These are phyloP conservation scores for Nothopassalora personata DNA, from an alignment of 2,329 filamentous ascomycete species.

Conservation along the genomic window DNA sequence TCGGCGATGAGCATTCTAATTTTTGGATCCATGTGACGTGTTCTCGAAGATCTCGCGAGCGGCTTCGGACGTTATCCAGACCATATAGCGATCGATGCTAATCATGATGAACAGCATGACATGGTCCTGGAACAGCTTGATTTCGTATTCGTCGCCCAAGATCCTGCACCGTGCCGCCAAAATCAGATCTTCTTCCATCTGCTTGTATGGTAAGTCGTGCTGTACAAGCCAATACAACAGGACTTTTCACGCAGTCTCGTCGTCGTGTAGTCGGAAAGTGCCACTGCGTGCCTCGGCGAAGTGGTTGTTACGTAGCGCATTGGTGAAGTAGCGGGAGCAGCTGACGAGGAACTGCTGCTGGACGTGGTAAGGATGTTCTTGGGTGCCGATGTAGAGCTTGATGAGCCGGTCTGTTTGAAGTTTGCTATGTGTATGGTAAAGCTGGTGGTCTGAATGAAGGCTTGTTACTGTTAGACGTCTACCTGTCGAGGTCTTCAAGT, in stretches of 20 bases:
- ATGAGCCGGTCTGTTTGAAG: not conserved
- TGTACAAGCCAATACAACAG: conserved; percentile 5
- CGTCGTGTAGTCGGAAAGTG: not conserved
- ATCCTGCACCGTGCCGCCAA: not conserved
- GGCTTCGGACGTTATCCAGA: not conserved
- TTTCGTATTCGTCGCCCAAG: conserved; percentile 6
- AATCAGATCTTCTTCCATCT: not conserved
- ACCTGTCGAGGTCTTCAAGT: not conserved
- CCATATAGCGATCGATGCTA: not conserved
- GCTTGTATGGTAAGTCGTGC: not conserved
- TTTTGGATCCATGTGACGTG: not conserved
- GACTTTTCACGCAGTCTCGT: conserved; percentile 2
- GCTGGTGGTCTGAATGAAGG: too few species aligned
- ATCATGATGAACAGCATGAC: not conserved
- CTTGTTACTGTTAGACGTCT: not conserved
- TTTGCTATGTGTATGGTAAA: too few species aligned
- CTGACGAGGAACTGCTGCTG: not conserved
- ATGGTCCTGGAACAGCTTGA: not conserved
- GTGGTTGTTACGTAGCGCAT: not conserved
- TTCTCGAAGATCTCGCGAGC: not conserved
- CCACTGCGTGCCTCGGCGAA: not conserved
- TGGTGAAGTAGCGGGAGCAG: not conserved
- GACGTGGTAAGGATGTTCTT: not conserved
- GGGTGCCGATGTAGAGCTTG: not conserved
- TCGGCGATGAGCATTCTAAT: not conserved